phyloP scores from a whole-genome alignment of 2,329 filamentous ascomycete species.

The Alternaria alternata region DNA sequence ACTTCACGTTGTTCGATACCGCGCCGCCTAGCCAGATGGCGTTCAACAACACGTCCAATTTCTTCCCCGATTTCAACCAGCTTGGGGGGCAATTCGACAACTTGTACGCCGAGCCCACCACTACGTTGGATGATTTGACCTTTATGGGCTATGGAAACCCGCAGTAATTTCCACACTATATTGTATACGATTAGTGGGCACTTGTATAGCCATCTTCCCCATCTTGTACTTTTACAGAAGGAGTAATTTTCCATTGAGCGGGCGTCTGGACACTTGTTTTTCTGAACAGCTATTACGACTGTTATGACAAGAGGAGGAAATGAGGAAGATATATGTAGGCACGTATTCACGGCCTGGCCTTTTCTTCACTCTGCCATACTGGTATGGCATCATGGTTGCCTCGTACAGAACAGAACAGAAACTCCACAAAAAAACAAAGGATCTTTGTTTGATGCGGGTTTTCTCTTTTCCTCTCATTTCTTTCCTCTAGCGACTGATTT shows the following conservation, averaged over 20 bases:
- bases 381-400: conserved; percentile 22
- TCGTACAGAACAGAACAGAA: conserved; percentile 44
- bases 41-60: conserved; percentile 40
- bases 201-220: conserved; percentile 29
- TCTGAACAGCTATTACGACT: conserved; percentile 26
- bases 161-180: conserved; percentile 27
- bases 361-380: conserved; percentile 21
- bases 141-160: conserved; percentile 31
- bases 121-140: conserved; percentile 43
- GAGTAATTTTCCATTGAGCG: conserved; percentile 15
- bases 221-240: conserved; percentile 22
- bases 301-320: conserved; percentile 25
- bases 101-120: conserved; percentile 37
- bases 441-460: conserved; percentile 35
- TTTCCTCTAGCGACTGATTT: conserved; percentile 34
- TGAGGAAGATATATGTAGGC: conserved; percentile 9
- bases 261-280: conserved; percentile 24
- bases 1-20: conserved; percentile 69
- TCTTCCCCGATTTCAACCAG: conserved; percentile 51
- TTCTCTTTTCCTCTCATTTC: conserved; percentile 5
- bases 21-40: conserved; percentile 33
- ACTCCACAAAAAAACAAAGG: conserved; percentile 45
- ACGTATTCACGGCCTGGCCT: conserved; percentile 24
- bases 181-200: conserved; percentile 30
- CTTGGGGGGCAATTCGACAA: conserved; percentile 52